Base-by-base conservation (phyloP, 768 basidiomycete genomes). In the Clitopilus hobsonii region DNA sequence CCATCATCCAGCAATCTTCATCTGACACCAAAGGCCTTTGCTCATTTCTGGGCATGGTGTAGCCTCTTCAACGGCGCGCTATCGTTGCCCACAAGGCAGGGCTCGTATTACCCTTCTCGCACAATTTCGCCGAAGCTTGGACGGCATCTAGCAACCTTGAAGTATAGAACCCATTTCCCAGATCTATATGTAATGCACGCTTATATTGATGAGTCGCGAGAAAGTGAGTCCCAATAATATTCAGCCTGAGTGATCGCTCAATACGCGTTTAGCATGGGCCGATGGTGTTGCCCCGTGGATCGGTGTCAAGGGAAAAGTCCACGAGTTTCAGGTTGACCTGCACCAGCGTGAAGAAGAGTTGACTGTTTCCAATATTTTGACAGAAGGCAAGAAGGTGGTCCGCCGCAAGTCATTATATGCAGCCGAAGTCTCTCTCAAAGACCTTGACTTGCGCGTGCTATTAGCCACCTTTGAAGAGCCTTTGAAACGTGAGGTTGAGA, bases 31-130 rank as follows among this genome's bases (percentile, higher is more conserved):
- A 86, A 88, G 60, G 77, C 84, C 2, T 94, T 93, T 62, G 78
- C 90, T 1, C 91, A 94, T 68, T 98, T 98, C 71, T 91, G 88
- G 82, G 80, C 87, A 1, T 97, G 94, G 95, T 95, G 91, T 82
- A 75, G 77, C 32, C 74, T 94, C 3, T 98, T 98, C 63, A 88
- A 94, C 63, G 77, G 84, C 51, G 77, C 77, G 8, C 72, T 92
- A 56, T 86, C 90, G 1, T 75, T 96, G 7, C 94, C 94, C 1
- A 88, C 94, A 45, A 85, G 93, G 7, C 91, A 95, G 64, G 95
- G 95, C n/a, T 78, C 76, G 11, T 85, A 89, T 48, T 94, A 89
- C 70, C 86, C 87, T 1, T 74, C 76, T 38, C 83, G 86, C 24
- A 78, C 79, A 1, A 77, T 86, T 11, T 89, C 92, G 0, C 91